Conservation (phyloP, 768 basidiomycete genomes). For the Rubroboletus pulcherrimus region DNA sequence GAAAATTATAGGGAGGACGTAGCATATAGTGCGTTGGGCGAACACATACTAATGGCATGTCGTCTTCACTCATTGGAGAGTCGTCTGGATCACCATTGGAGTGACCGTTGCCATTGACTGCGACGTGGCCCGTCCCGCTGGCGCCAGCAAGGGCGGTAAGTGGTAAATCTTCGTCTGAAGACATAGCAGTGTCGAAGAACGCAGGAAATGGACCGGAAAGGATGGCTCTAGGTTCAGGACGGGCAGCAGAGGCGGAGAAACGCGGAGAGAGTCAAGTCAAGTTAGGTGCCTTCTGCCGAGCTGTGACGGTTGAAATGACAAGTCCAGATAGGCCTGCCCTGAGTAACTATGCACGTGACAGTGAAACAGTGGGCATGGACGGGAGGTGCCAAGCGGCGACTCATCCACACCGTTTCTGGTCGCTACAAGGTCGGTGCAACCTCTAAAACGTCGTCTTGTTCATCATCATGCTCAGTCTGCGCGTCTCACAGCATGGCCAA, state of each 20-base stretch:
- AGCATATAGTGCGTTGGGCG: not conserved
- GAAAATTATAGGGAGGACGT: constrained; percentile 26
- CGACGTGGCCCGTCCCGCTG: constrained; percentile 41
- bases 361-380: not conserved
- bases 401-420: constrained; percentile 8
- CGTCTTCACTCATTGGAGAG: constrained; percentile 63
- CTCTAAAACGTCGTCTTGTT: not conserved
- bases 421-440: constrained; percentile 18
- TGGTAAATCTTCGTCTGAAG: constrained; percentile 58
- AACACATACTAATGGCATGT: constrained; percentile 63
- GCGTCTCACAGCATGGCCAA: constrained; percentile 47
- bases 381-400: not conserved
- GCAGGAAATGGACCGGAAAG: constrained; percentile 5
- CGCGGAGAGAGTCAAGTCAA: constrained; percentile 30
- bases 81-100: constrained; percentile 36
- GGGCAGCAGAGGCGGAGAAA: constrained; percentile 20
- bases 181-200: constrained; percentile 39
- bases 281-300: constrained; percentile 25
- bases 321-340: constrained; percentile 57
- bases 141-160: constrained; percentile 39
- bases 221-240: not conserved
- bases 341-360: constrained; percentile 32
- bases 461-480: constrained; percentile 10
- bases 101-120: constrained; percentile 43
- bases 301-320: constrained; percentile 30